phyloP scores from a whole-genome alignment of 2,329 filamentous ascomycete genomes.

The Colletotrichum siamense region DNA sequence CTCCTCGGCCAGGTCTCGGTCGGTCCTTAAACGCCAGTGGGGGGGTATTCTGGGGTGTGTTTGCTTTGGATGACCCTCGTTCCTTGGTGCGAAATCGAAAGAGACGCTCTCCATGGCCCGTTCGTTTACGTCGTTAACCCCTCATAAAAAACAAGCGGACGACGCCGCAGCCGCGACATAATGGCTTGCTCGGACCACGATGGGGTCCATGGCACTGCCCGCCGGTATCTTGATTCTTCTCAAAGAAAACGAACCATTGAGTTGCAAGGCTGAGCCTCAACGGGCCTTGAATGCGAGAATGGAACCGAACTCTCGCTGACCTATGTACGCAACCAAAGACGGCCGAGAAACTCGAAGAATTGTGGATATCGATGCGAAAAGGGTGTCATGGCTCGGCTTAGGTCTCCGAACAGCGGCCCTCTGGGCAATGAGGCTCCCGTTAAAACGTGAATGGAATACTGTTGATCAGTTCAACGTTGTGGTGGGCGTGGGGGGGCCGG shows the following conservation, averaged over 20 bases:
- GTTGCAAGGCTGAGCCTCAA: neutral
- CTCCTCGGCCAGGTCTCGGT: slow-evolving; percentile 16
- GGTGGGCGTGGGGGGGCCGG: neutral
- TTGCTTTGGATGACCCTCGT: slow-evolving; percentile 9
- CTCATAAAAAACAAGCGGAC: slow-evolving; percentile 4
- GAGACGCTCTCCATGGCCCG: neutral
- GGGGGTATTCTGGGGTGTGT: neutral
- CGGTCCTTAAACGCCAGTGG: slow-evolving; percentile 9
- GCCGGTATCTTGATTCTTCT: neutral
- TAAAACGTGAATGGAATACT: neutral
- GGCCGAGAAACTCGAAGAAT: neutral
- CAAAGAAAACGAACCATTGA: neutral
- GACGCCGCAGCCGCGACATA: slow-evolving; percentile 18
- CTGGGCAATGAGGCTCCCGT: neutral
- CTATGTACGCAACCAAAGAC: neutral
- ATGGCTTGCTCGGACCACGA: slow-evolving; percentile 14
- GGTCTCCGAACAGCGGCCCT: neutral
- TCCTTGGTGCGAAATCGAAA: slow-evolving; percentile 1
- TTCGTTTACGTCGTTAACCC: slow-evolving; percentile 15
- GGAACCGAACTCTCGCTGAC: neutral
- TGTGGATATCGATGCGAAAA: slow-evolving; percentile 11
- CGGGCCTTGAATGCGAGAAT: neutral
- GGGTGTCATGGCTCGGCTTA: slow-evolving; percentile 9
- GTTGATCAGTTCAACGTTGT: neutral
- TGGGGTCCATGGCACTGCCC: neutral